Percentiles rank a stretch among this genome's conserved stretches.
Conservation (phyloP, 371 early-diverging fungal genomes). For the Mucor indicus region DNA sequence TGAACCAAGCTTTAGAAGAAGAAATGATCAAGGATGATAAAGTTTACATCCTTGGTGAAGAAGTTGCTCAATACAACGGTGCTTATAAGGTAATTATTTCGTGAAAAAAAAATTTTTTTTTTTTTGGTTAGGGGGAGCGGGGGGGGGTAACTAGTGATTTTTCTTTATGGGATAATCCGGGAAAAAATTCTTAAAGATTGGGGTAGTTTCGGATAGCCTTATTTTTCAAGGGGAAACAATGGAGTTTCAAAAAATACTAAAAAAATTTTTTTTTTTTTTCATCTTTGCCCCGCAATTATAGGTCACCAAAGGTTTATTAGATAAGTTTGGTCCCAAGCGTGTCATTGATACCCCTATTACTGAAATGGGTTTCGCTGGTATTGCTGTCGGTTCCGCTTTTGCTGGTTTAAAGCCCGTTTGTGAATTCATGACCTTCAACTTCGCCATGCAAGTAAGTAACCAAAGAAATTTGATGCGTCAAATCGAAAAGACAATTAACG, state of each 20-base stretch:
- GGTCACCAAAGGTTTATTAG: conserved; percentile 97
- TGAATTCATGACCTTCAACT: conserved; percentile 99
- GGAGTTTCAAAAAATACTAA: conserved; percentile 19
- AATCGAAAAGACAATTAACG: conserved; percentile 1
- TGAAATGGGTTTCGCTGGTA: conserved; percentile 98
- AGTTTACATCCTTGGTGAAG: conserved; percentile 98
- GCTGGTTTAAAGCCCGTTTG: conserved; percentile 97
- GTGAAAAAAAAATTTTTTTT: conserved; percentile 1
- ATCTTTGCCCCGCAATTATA: no score
- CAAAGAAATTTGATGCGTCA: background rate
- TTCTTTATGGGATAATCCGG: conserved; percentile 41
- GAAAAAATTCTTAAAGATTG: conserved; percentile 46
- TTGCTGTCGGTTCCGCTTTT: conserved; percentile 97
- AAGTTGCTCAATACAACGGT: conserved; percentile 98
- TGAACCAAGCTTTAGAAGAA: conserved; percentile 98
- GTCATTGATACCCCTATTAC: conserved; percentile 99
- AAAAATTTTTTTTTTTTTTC: no score
- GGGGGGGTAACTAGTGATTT: no score
- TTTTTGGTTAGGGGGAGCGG: no score
- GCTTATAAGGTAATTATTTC: conserved; percentile 91
- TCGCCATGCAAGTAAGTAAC: conserved; percentile 93
- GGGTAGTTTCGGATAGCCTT: no score
- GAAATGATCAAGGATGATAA: conserved; percentile 93
- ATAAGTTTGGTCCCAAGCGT: conserved; percentile 96
- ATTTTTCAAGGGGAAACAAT: no score